Evolutionary conservation across 768 basidiomycete genomes (phyloP).

Genomic region (Naganishia vishniacii): DNA sequence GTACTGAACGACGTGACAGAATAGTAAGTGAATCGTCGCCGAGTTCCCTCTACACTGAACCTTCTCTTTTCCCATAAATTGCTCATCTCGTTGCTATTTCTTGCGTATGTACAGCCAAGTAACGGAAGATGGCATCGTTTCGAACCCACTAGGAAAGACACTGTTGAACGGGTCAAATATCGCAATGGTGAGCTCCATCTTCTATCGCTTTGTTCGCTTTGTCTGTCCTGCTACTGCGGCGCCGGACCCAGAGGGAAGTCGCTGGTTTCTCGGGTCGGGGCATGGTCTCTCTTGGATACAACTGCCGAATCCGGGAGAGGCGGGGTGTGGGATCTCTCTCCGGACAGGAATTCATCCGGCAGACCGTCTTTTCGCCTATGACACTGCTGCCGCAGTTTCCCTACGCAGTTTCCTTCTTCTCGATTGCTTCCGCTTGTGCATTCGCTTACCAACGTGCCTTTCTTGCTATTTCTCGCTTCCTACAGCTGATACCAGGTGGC

Average conservation of each 20-base stretch:
- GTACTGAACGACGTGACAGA: slow-evolving; percentile 87
- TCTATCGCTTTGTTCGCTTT: not conserved
- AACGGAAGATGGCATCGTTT: slow-evolving; percentile 70
- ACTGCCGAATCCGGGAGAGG: no score
- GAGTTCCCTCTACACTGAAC: slow-evolving; percentile 1
- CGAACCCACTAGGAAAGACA: slow-evolving; percentile 69
- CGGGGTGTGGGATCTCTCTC: no score
- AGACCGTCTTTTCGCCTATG: no score
- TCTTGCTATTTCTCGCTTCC: no score
- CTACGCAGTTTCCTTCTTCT: not conserved
- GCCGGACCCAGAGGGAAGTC: not conserved
- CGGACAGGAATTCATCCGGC: not conserved
- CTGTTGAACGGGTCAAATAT: slow-evolving; percentile 57
- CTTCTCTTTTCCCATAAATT: not conserved
- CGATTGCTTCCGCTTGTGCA: slow-evolving; percentile 14
- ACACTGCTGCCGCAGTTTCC: no score
- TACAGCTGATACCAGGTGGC: slow-evolving; percentile 67
- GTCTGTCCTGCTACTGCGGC: not conserved
- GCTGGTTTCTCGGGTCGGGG: no score
- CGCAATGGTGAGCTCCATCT: slow-evolving; percentile 66
- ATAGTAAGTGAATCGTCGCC: slow-evolving; percentile 59
- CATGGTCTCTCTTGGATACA: no score
- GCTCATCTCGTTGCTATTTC: not conserved
- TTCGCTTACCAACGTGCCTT: not conserved
- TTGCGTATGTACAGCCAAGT: slow-evolving; percentile 80